A percentile compares a stretch with the other conserved stretches of the same genome.
Evolutionary conservation across 2,329 filamentous ascomycete species (phyloP).

Genomic region (Claviceps pusilla): DNA sequence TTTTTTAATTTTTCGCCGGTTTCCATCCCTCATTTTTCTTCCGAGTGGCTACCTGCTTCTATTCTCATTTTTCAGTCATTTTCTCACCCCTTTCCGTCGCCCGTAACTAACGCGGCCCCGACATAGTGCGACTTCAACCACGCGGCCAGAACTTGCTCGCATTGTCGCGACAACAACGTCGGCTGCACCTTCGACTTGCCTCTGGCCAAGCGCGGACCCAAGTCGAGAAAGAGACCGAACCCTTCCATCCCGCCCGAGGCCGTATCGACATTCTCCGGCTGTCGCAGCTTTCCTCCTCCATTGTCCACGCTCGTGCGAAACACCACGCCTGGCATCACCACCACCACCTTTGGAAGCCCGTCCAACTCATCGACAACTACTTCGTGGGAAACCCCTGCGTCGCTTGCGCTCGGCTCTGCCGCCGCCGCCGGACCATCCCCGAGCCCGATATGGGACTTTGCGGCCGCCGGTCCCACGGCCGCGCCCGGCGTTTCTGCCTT

Average conservation of each 20-base stretch:
- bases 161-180: constrained; percentile 18
- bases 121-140: constrained; percentile 17
- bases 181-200: constrained; percentile 24
- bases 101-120: no score
- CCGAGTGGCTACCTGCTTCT: no score
- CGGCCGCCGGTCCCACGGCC: constrained; percentile 4
- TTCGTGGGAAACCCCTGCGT: constrained; percentile 9
- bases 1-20: constrained; percentile 1
- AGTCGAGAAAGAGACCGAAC: constrained; percentile 14
- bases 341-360: constrained; percentile 7
- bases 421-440: constrained; percentile 11
- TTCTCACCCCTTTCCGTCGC: no score
- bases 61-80: no score
- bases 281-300: neutral
- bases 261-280: constrained; percentile 6
- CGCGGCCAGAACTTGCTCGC: constrained; percentile 13
- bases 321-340: neutral
- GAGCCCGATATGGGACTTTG: constrained; percentile 9
- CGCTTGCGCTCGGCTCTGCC: neutral
- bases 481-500: constrained; percentile 9
- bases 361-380: constrained; percentile 8
- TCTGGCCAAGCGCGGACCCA: constrained; percentile 23
- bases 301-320: neutral
- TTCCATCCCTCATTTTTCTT: no score
- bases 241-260: constrained; percentile 6